Evolutionary conservation across 805 yeast species (phyloP).

Genomic region (Ogataea ganodermae): DNA sequence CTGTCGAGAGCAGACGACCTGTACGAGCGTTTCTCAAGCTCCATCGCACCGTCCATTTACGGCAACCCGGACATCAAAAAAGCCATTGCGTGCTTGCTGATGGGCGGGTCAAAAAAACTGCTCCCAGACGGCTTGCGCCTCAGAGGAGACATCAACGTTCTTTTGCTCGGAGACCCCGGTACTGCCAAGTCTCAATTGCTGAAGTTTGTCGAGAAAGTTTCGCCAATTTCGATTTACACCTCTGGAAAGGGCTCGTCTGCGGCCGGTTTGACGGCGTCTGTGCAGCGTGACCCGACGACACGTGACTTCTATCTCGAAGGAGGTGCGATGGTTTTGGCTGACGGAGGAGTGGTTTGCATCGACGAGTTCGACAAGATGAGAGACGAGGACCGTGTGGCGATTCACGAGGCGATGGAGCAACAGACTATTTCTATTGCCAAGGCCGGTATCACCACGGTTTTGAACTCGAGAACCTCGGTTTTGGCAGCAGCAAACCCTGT

Average conservation of each 20-base stretch:
- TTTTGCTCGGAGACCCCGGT: constrained; percentile 96
- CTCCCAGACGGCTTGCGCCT: constrained; percentile 95
- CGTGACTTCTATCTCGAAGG: constrained; percentile 96
- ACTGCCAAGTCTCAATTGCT: constrained; percentile 96
- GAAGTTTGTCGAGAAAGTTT: constrained; percentile 91
- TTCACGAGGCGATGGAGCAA: constrained; percentile 99
- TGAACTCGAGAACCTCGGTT: constrained; percentile 94
- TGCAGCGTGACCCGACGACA: constrained; percentile 85
- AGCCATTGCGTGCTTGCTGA: constrained; percentile 85
- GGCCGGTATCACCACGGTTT: constrained; percentile 96
- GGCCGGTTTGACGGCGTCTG: constrained; percentile 98
- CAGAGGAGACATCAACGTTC: constrained; percentile 95
- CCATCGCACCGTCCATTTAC: constrained; percentile 96
- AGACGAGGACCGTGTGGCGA: constrained; percentile 98
- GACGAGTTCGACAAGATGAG: constrained; percentile 99
- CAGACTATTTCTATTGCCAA: constrained; percentile 98
- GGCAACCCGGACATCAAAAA: constrained; percentile 93
- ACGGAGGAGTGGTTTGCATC: constrained; percentile 98
- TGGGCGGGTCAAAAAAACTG: constrained; percentile 92
- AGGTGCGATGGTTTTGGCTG: constrained; percentile 99
- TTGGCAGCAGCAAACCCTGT: constrained; percentile 98
- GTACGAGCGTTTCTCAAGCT: constrained; percentile 78
- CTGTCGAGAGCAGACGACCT: constrained; percentile 82
- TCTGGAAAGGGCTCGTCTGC: constrained; percentile 99
- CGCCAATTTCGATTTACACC: constrained; percentile 94